phyloP scores from a whole-genome alignment of 768 basidiomycete genomes.

The Multifurca ochricompacta region DNA sequence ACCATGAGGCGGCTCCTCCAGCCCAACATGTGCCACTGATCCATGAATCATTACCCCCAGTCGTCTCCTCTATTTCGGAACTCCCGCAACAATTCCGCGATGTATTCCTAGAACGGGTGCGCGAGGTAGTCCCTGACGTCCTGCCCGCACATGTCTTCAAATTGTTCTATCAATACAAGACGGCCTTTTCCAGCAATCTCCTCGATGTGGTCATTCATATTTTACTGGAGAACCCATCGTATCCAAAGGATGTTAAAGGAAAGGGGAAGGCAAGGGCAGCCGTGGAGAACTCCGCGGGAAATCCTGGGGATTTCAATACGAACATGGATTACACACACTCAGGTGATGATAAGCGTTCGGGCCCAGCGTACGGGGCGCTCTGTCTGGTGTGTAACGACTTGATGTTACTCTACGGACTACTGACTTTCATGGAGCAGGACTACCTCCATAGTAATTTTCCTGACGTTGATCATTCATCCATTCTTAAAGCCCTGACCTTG shows the following conservation, averaged over 20 bases:
- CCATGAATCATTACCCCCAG: not conserved
- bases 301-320: slow-evolving; percentile 24
- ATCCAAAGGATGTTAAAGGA: slow-evolving; percentile 44
- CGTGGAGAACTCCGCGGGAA: slow-evolving; percentile 20
- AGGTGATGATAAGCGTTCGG: slow-evolving; percentile 38
- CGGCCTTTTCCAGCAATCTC: slow-evolving; percentile 31
- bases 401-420: slow-evolving; percentile 2
- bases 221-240: slow-evolving; percentile 54
- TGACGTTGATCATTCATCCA: slow-evolving; percentile 44
- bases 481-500: slow-evolving; percentile 36
- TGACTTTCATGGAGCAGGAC: slow-evolving; percentile 29
- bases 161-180: slow-evolving; percentile 40
- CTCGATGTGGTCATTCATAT: slow-evolving; percentile 49
- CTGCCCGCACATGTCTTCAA: slow-evolving; percentile 42
- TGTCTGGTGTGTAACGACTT: slow-evolving; percentile 39
- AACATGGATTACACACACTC: slow-evolving; percentile 49
- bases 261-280: slow-evolving; percentile 36
- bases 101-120: slow-evolving; percentile 39
- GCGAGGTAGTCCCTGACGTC: slow-evolving; percentile 69
- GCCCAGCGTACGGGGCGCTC: slow-evolving; percentile 40
- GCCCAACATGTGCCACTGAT: not conserved
- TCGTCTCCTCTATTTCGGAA: not conserved
- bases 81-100: slow-evolving; percentile 18
- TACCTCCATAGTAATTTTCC: slow-evolving; percentile 54
- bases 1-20: not conserved